Conservation (phyloP, 805 yeast species). For the Saccharomycopsis fodiens region DNA sequence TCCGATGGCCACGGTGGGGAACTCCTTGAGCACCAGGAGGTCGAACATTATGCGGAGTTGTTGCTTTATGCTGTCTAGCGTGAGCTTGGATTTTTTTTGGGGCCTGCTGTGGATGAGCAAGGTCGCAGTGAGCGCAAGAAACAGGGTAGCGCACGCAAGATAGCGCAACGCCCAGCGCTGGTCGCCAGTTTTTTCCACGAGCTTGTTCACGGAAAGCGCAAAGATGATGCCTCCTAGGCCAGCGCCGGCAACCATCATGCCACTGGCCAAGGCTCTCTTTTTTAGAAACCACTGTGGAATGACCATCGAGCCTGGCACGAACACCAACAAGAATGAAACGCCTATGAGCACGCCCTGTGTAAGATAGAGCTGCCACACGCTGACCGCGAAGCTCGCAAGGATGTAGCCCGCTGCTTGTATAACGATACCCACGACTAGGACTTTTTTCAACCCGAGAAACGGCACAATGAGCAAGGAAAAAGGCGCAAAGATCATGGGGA, state of each 20-base stretch:
- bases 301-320: slow-evolving; percentile 51
- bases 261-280: slow-evolving; percentile 40
- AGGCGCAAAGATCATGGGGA: slow-evolving; percentile 60
- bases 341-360: slow-evolving; percentile 66
- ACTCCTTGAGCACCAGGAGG: slow-evolving; percentile 26
- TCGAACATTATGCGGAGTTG: slow-evolving; percentile 31
- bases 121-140: slow-evolving; percentile 9
- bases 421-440: slow-evolving; percentile 42
- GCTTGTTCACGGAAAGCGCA: slow-evolving; percentile 24
- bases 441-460: slow-evolving; percentile 41
- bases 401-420: slow-evolving; percentile 48
- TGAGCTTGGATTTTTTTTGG: slow-evolving; percentile 22
- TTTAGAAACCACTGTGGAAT: slow-evolving; percentile 67
- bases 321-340: slow-evolving; percentile 40
- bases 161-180: slow-evolving; percentile 21
- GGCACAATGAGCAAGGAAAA: slow-evolving; percentile 39
- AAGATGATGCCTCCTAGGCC: slow-evolving; percentile 32
- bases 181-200: slow-evolving; percentile 23
- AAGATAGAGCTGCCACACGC: slow-evolving; percentile 57
- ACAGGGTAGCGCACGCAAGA: slow-evolving; percentile 8
- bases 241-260: slow-evolving; percentile 27
- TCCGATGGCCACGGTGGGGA: slow-evolving; percentile 30
- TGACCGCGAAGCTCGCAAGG: slow-evolving; percentile 51
- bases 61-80: slow-evolving; percentile 19
- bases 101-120: slow-evolving; percentile 26